These are phyloP conservation scores for Lolium multiflorum DNA, from an alignment of 176 grass and related monocot species.

Conservation along the genomic window DNA sequence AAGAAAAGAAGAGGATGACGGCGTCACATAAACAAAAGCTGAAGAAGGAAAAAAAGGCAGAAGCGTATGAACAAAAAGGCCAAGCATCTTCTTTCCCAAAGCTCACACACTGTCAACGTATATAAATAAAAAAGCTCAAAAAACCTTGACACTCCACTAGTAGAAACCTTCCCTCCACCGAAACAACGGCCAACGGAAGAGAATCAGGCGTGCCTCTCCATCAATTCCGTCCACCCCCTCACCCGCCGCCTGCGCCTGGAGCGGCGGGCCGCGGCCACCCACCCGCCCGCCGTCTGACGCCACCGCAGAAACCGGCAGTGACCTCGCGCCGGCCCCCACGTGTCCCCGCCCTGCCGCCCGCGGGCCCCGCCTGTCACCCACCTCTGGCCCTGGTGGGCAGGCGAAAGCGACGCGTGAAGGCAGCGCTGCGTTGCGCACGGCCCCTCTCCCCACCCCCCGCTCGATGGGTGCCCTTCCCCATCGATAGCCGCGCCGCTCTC, in stretches of 20 bases:
- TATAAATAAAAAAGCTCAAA: constrained; percentile 33
- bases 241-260: constrained; percentile 33
- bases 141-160: not conserved
- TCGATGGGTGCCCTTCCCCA: constrained; percentile 46
- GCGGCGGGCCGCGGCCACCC: constrained; percentile 46
- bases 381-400: constrained; percentile 56
- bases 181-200: constrained; percentile 36
- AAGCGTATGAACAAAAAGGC: not conserved
- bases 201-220: not conserved
- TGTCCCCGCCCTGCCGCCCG: constrained; percentile 47
- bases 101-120: constrained; percentile 24
- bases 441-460: constrained; percentile 1
- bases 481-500: constrained; percentile 74
- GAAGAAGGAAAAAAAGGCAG: not conserved
- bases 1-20: not conserved
- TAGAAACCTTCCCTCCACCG: not conserved
- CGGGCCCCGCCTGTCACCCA: constrained; percentile 64
- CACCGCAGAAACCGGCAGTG: constrained; percentile 49
- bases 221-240: constrained; percentile 4
- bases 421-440: constrained; percentile 45
- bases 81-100: constrained; percentile 18
- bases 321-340: constrained; percentile 50
- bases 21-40: not conserved
- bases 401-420: constrained; percentile 71
- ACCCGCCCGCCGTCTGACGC: constrained; percentile 43